These are phyloP conservation scores for Pestalotiopsis sp. DNA, from an alignment of 2,329 filamentous ascomycete species.

Conservation along the genomic window DNA sequence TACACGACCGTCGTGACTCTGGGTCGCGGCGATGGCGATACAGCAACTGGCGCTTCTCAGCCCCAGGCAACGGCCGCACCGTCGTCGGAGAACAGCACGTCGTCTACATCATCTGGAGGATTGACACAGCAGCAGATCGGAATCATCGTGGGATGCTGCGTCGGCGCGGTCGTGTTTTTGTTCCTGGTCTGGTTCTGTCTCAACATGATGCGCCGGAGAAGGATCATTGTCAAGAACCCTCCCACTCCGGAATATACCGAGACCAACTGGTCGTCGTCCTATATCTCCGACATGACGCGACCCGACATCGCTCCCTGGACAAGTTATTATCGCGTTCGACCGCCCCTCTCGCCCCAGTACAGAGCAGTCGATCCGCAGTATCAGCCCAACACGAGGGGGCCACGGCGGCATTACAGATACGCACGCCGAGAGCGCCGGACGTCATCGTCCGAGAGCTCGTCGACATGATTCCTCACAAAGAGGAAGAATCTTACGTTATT, in stretches of 20 bases:
- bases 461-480: background rate
- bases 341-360: background rate
- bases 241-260: constrained; percentile 15
- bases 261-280: background rate
- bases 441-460: background rate
- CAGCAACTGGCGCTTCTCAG: background rate
- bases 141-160: constrained; percentile 29
- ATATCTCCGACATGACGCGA: background rate
- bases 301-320: background rate
- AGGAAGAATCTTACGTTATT: background rate
- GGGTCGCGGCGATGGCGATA: constrained; percentile 22
- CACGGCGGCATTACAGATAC: background rate
- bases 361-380: background rate
- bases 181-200: constrained; percentile 27
- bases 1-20: constrained; percentile 31
- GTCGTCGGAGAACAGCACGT: background rate
- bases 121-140: constrained; percentile 23
- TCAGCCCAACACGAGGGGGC: background rate
- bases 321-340: background rate
- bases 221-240: constrained; percentile 14
- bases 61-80: background rate
- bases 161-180: constrained; percentile 25
- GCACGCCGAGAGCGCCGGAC: background rate
- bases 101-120: constrained; percentile 20
- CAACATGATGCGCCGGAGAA: constrained; percentile 17